Base-by-base conservation (phyloP, 2,329 filamentous ascomycete genomes). In the Stemphylium lycopersici region DNA sequence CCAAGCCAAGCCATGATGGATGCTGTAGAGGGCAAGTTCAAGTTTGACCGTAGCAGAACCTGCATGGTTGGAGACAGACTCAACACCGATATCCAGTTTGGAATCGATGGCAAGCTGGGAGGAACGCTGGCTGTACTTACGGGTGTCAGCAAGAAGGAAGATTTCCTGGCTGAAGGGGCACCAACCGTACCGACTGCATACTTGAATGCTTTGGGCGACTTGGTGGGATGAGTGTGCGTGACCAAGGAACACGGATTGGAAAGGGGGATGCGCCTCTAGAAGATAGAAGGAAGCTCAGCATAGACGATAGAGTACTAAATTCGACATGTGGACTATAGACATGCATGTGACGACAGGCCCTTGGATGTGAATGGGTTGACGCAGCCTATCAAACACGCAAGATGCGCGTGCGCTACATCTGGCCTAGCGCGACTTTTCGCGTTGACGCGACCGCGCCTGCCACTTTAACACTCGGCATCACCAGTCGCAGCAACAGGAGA, bases 1-100 rank as follows among this genome's bases (percentile, higher is more conserved):
- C 95, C 95, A 3, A 96, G 91, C 73, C 92, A 96, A 79, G 93
- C 93, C 3, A 99, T 99, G 95, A 96, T 99, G 93, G 93, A 98
- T 75, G 92, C 95, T 3, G 90, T 99, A 52, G 93, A 98, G 80
- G 93, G 93, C 54, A 96, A 96, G 77, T 97, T 98, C 76, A 83
- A 90, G 63, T 89, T 99, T 48, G 88, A 98, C 74, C 85, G 93
- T 33, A 85, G 83, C 56, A 87, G 87, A 65, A 90, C 95, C 1
- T 98, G 95, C 77, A 99, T 99, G 95, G 85, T 99, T 38, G 95
- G 95, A 6, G 95, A 99, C 75, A 84, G 95, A 26, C 80, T 96
- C 60, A 90, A 98, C 74, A 99, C 95, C 0, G 95, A 99, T 77
- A 98, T 99, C 73, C 87, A 90, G 73, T 99, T 99, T 73, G 95